Evolutionary conservation across 495 filamentous ascomycete genomes (phyloP).

Genomic region (Aspergillus ellipticus): DNA sequence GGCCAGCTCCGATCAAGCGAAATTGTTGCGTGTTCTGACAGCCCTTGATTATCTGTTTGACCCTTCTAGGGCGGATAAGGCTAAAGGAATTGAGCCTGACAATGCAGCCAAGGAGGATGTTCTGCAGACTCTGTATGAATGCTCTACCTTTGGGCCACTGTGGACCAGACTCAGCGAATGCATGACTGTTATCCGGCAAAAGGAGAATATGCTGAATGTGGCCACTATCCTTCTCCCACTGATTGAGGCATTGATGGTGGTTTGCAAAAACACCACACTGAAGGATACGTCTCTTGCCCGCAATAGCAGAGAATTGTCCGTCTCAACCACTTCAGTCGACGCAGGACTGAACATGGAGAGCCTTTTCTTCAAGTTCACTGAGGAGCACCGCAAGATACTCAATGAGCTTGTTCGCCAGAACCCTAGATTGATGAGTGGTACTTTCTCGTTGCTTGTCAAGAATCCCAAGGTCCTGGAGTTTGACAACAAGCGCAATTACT

Average conservation of each 20-base stretch:
- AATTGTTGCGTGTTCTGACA: conserved; percentile 86
- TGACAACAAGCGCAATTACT: conserved; percentile 99
- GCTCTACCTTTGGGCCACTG: conserved; percentile 79
- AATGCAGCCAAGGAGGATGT: conserved; percentile 66
- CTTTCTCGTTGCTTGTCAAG: conserved; percentile 91
- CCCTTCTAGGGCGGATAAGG: conserved; percentile 56
- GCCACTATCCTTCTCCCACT: conserved; percentile 91
- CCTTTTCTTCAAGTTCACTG: conserved; percentile 97
- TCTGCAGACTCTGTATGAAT: conserved; percentile 82
- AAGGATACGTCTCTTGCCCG: conserved; percentile 63
- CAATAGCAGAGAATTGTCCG: conserved; percentile 61
- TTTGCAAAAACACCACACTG: conserved; percentile 91
- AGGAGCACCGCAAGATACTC: conserved; percentile 95
- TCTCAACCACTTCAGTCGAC: conserved; percentile 76
- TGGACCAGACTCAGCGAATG: conserved; percentile 96
- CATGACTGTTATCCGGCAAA: conserved; percentile 78
- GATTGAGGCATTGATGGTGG: conserved; percentile 96
- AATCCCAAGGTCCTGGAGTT: conserved; percentile 99
- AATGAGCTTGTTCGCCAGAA: conserved; percentile 97
- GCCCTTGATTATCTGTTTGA: conserved; percentile 96
- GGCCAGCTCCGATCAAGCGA: conserved; percentile 90
- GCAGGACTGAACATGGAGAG: conserved; percentile 67
- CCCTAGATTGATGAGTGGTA: conserved; percentile 96
- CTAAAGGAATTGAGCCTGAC: conserved; percentile 52
- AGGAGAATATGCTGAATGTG: conserved; percentile 93